Evolutionary conservation across 179 eudicot genomes (phyloP).

Genomic region (Beta lomatogona): DNA sequence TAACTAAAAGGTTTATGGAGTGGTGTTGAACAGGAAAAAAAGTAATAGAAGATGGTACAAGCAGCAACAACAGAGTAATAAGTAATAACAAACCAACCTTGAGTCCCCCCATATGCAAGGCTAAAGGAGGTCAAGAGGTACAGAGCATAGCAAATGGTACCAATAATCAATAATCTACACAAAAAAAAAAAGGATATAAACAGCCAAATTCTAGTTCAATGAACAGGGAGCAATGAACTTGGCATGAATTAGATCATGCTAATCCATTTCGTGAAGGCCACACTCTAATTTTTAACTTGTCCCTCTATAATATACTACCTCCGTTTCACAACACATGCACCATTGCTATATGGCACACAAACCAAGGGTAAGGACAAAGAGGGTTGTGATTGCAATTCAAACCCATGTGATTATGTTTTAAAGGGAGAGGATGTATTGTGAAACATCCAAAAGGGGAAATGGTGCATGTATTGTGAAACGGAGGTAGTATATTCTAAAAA

Average conservation of each 20-base stretch:
- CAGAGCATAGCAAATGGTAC: background rate
- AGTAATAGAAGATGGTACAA: constrained; percentile 1
- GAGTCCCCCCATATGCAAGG: background rate
- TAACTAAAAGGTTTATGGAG: background rate
- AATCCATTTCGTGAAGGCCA: background rate
- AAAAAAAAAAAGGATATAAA: background rate
- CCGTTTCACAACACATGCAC: too few species aligned
- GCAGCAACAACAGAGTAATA: background rate
- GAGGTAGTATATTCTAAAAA: too few species aligned
- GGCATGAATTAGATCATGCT: background rate
- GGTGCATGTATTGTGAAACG: too few species aligned
- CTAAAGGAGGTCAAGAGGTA: constrained; percentile 1
- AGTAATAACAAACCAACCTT: background rate
- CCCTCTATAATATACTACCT: background rate
- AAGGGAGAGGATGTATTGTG: too few species aligned
- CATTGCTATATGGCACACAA: too few species aligned
- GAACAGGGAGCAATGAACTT: too few species aligned
- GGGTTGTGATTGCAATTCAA: too few species aligned
- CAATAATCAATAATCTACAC: background rate
- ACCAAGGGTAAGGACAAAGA: too few species aligned
- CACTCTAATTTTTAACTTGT: background rate
- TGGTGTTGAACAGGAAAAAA: background rate
- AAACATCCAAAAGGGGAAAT: too few species aligned
- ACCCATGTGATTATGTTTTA: too few species aligned
- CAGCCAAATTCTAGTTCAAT: background rate